phyloP scores from a whole-genome alignment of 208 protist genomes.

The Leptomonas pyrrhocoris region DNA sequence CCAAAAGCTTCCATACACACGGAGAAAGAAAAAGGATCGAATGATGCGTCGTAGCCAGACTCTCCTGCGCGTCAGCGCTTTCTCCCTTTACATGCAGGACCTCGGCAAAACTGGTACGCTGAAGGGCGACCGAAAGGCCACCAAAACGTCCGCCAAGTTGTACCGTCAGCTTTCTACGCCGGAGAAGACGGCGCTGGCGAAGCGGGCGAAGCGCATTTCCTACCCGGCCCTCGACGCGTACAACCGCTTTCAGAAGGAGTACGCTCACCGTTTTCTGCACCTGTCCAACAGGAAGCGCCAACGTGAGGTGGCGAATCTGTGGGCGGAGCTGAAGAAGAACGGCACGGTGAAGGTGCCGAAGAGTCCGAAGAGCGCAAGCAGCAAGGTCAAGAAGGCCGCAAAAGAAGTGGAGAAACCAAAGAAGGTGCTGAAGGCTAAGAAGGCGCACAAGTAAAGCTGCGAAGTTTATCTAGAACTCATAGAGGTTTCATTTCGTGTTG shows the following conservation, averaged over 20 bases:
- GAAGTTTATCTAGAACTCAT: no score
- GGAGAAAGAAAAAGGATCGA: background rate
- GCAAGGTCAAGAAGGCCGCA: slow-evolving; percentile 31
- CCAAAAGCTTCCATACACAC: no score
- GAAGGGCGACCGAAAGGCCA: slow-evolving; percentile 21
- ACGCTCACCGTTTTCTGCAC: slow-evolving; percentile 55
- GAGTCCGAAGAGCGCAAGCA: slow-evolving; percentile 28
- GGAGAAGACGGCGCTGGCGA: slow-evolving; percentile 43
- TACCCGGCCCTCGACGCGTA: slow-evolving; percentile 75
- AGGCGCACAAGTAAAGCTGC: slow-evolving; percentile 14
- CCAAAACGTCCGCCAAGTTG: slow-evolving; percentile 26
- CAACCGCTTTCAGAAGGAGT: slow-evolving; percentile 74
- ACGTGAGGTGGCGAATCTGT: slow-evolving; percentile 68
- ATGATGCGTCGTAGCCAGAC: slow-evolving; percentile 55
- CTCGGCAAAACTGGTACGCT: slow-evolving; percentile 41
- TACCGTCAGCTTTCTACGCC: slow-evolving; percentile 52
- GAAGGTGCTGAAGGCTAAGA: slow-evolving; percentile 24
- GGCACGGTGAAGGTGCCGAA: slow-evolving; percentile 38
- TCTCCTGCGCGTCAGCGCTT: slow-evolving; percentile 56
- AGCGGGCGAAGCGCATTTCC: slow-evolving; percentile 40
- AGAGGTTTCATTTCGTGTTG: no score
- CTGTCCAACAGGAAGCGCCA: slow-evolving; percentile 63
- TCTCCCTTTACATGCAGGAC: slow-evolving; percentile 71
- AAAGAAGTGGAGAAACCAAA: slow-evolving; percentile 28
- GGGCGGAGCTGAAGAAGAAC: slow-evolving; percentile 58